Base-by-base conservation (phyloP, 345 rosid genomes). In the Populus euphratica region DNA sequence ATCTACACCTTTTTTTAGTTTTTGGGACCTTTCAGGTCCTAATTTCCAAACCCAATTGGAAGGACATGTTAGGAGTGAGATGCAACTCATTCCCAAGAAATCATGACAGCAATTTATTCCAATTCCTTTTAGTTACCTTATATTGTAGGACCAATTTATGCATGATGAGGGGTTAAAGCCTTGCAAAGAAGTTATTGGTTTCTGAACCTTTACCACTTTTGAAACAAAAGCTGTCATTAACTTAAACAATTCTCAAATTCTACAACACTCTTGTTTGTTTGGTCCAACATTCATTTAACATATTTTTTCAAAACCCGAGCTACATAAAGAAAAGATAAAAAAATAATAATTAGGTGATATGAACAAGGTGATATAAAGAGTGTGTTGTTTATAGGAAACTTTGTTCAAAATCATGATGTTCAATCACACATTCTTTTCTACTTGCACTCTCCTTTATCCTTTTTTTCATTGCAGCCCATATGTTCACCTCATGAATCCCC, bases 391-490 rank as follows among this genome's bases (percentile, higher is more conserved):
- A 50, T 78, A 17, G 10, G 39, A 49, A 36, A 20, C 38, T 72
- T 67, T 67, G 54, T 72, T 65, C 61, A 36, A 5, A 29, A 39
- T 44, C 18, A 70, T 35, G 23, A 74, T 27, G 54, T 36, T 38
- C 50, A 36, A 14, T 62, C 35, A 29, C 31, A 21, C 13, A 68
- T 68, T 68, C 29, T 50, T 38, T 73, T 12, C 36, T 10, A 25
- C 23, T 47, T 66, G 50, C 76, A 64, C 69, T 61, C 39, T 39
- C 56, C 12, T 5, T 17, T 17, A 50, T 12, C 38, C 20, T 31
- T 73, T 76, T 74, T 70, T 74, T 50, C 11, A 50, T 39, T 47
- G 35, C 80, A 73, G 25, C 39, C 73, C 82, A 69, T 76, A 78
- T 79, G 74, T 70, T 76, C 79, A 74, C 38, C n/a, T 71, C 70